Conservation (phyloP, 805 yeast genomes). For the Lachancea nothofagi region DNA sequence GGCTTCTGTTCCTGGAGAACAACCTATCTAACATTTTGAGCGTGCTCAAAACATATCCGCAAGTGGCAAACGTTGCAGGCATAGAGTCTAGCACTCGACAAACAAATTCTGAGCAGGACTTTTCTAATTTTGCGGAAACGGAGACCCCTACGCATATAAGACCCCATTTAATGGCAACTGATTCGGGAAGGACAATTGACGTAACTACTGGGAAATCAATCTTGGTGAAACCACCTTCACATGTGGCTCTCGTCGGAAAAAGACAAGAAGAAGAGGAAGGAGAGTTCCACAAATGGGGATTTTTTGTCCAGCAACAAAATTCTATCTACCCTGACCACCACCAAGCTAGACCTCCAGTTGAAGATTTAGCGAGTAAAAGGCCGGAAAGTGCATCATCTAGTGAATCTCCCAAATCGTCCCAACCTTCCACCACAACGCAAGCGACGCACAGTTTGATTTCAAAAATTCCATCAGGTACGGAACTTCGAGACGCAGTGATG, state of each 20-base stretch:
- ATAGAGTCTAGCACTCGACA: slow-evolving; percentile 15
- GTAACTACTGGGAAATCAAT: slow-evolving; percentile 68
- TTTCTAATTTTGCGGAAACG: slow-evolving; percentile 1
- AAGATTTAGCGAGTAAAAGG: slow-evolving; percentile 4
- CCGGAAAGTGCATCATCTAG: slow-evolving; percentile 6
- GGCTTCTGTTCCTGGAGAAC: slow-evolving; percentile 64
- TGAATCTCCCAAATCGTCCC: slow-evolving; percentile 10
- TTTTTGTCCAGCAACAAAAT: slow-evolving; percentile 61
- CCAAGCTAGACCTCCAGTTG: slow-evolving; percentile 5
- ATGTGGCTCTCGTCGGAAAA: slow-evolving; percentile 60
- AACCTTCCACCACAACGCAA: slow-evolving; percentile 13
- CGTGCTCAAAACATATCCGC: slow-evolving; percentile 30
- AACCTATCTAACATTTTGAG: slow-evolving; percentile 53
- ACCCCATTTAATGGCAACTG: slow-evolving; percentile 72
- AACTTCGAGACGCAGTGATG: slow-evolving; percentile 49
- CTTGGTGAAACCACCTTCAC: slow-evolving; percentile 56
- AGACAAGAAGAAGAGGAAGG: slow-evolving; percentile 90
- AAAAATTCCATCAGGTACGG: slow-evolving; percentile 43
- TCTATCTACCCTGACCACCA: slow-evolving; percentile 31
- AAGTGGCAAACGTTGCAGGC: slow-evolving; percentile 16
- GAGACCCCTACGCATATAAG: slow-evolving; percentile 14
- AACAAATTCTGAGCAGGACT: slow-evolving; percentile 18
- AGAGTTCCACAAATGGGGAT: slow-evolving; percentile 82
- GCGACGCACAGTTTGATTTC: slow-evolving; percentile 22
- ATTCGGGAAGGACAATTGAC: slow-evolving; percentile 56